Percentiles rank a stretch among this genome's conserved stretches.
Conservation (phyloP, 2,329 filamentous ascomycete species). For the Ophiosphaerella herpotricha region DNA sequence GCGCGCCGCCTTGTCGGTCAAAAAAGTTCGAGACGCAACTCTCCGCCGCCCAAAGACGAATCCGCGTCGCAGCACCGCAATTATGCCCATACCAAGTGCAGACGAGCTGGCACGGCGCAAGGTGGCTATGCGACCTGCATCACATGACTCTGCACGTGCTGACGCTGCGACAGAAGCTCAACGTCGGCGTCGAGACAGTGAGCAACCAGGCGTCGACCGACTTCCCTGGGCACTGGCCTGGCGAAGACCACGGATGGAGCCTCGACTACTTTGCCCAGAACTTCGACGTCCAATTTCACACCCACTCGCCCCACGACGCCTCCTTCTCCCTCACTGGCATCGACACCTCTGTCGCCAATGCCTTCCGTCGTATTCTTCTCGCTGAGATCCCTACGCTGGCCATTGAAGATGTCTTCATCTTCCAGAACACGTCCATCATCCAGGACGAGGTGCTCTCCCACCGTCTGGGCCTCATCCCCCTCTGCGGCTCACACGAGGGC, state of each 20-base stretch:
- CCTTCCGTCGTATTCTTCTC: constrained; percentile 94
- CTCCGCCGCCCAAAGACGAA: constrained; percentile 23
- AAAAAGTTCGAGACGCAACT: constrained; percentile 30
- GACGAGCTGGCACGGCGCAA: constrained; percentile 67
- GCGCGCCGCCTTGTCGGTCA: constrained; percentile 17
- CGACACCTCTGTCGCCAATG: constrained; percentile 92
- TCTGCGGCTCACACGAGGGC: constrained; percentile 77
- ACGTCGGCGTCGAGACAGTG: constrained; percentile 87
- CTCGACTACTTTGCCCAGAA: constrained; percentile 71
- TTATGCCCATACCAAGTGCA: constrained; percentile 50
- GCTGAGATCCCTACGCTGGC: constrained; percentile 93
- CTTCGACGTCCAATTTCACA: constrained; percentile 80
- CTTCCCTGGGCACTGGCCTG: constrained; percentile 87
- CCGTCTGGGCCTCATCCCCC: constrained; percentile 85
- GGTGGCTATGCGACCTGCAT: constrained; percentile 49
- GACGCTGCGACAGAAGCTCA: constrained; percentile 67
- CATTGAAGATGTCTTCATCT: constrained; percentile 89
- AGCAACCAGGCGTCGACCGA: constrained; percentile 87
- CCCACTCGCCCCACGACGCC: constrained; percentile 75
- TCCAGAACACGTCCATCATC: constrained; percentile 97
- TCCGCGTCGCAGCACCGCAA: constrained; percentile 16
- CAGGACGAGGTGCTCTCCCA: constrained; percentile 96
- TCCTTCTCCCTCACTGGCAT: constrained; percentile 91
- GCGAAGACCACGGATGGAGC: constrained; percentile 83
- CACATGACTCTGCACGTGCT: constrained; percentile 3